Percentiles rank a stretch among this genome's conserved stretches.
Evolutionary conservation across 2,329 filamentous ascomycete genomes (phyloP).

Genomic region (Penicillium frequentans): DNA sequence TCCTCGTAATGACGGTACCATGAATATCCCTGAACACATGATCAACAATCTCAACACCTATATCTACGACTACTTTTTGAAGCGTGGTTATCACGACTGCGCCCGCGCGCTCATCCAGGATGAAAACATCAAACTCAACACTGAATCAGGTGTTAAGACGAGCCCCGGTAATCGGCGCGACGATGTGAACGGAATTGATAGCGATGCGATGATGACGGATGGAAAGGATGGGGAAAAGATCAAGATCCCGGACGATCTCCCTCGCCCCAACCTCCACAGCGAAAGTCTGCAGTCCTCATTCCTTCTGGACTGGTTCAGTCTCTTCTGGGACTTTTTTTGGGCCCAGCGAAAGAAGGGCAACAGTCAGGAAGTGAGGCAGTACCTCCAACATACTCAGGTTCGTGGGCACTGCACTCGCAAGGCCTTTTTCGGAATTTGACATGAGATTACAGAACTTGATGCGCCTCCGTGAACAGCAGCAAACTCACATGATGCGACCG

Average conservation of each 20-base stretch:
- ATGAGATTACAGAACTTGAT: constrained; percentile 56
- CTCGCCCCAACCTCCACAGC: constrained; percentile 60
- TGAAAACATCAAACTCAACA: constrained; percentile 60
- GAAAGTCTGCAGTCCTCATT: constrained; percentile 70
- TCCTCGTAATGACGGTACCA: constrained; percentile 44
- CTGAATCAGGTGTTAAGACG: constrained; percentile 58
- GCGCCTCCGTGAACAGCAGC: constrained; percentile 71
- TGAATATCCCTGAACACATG: constrained; percentile 38
- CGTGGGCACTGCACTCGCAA: constrained; percentile 17
- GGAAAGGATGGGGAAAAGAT: constrained; percentile 72
- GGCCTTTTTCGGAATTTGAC: constrained; percentile 1
- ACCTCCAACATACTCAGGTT: constrained; percentile 81
- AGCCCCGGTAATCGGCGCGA: constrained; percentile 68
- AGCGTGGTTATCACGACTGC: constrained; percentile 78
- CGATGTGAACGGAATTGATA: constrained; percentile 71
- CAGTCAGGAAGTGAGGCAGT: constrained; percentile 67
- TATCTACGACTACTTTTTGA: constrained; percentile 76
- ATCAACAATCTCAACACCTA: constrained; percentile 59
- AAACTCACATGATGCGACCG: constrained; percentile 71
- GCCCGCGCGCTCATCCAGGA: constrained; percentile 72
- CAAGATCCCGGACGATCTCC: constrained; percentile 78
- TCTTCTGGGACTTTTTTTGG: constrained; percentile 95
- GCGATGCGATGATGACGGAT: constrained; percentile 80
- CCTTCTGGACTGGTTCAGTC: constrained; percentile 94
- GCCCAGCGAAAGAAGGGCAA: constrained; percentile 72